These are phyloP conservation scores for Phaeosphaeriaceae sp. DNA, from an alignment of 2,329 filamentous ascomycete genomes.

Conservation along the genomic window DNA sequence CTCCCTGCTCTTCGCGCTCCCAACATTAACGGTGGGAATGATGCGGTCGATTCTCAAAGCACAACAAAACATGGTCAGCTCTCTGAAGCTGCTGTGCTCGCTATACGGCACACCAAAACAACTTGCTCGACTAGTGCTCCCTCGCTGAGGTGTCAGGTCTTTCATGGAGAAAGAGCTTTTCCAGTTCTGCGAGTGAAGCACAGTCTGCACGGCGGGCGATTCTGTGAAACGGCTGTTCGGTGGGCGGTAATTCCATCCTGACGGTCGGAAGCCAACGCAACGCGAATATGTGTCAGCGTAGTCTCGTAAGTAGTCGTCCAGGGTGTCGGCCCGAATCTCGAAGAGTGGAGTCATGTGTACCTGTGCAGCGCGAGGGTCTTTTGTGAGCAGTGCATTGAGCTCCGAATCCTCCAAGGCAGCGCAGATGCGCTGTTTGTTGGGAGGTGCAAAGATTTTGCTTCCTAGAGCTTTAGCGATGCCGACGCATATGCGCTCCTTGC, in stretches of 20 bases:
- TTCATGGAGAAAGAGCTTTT: slow-evolving; percentile 72
- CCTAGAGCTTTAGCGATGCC: slow-evolving; percentile 86
- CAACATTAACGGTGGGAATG: slow-evolving; percentile 92
- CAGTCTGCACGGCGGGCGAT: slow-evolving; percentile 68
- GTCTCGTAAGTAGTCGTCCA: slow-evolving; percentile 84
- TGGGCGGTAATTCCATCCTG: slow-evolving; percentile 91
- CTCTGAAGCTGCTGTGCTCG: slow-evolving; percentile 93
- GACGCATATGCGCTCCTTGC: slow-evolving; percentile 94
- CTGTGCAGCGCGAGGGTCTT: slow-evolving; percentile 82
- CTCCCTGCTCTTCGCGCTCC: slow-evolving; percentile 67
- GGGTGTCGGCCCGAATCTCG: slow-evolving; percentile 89
- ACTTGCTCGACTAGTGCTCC: slow-evolving; percentile 80
- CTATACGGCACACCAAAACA: slow-evolving; percentile 96
- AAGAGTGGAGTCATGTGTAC: slow-evolving; percentile 98
- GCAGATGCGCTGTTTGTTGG: slow-evolving; percentile 84
- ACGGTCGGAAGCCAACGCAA: slow-evolving; percentile 89
- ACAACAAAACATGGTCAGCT: slow-evolving; percentile 93
- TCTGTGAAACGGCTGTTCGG: slow-evolving; percentile 68
- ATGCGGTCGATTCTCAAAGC: slow-evolving; percentile 85
- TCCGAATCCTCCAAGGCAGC: slow-evolving; percentile 85
- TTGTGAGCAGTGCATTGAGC: slow-evolving; percentile 77
- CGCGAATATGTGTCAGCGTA: slow-evolving; percentile 84
- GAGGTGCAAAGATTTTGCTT: slow-evolving; percentile 87
- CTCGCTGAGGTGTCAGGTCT: slow-evolving; percentile 81
- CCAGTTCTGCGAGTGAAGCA: slow-evolving; percentile 76